Percentiles rank a stretch among this genome's conserved stretches.
Evolutionary conservation across 177 flowering plant species (phyloP).

Genomic region (Vitis hybrid): DNA sequence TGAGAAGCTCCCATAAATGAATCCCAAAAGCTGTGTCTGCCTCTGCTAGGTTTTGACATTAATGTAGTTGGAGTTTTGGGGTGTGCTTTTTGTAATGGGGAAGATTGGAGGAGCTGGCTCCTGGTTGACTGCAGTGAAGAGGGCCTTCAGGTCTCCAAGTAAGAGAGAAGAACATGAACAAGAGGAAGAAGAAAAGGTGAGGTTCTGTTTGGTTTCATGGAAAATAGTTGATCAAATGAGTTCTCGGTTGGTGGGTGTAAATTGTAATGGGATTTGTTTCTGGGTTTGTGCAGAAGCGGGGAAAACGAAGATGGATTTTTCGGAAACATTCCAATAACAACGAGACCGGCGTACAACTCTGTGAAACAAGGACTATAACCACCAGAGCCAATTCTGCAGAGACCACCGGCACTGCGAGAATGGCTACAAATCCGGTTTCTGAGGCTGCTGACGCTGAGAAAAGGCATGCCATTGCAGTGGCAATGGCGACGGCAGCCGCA

Average conservation of each 20-base stretch:
- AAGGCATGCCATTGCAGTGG: slow-evolving; percentile 36
- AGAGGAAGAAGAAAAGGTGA: slow-evolving; percentile 52
- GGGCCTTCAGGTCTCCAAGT: slow-evolving; percentile 53
- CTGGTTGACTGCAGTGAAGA: slow-evolving; percentile 51
- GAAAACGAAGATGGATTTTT: slow-evolving; percentile 56
- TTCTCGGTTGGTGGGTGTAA: neutral
- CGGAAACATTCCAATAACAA: slow-evolving; percentile 21
- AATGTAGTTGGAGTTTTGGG: neutral
- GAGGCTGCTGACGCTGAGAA: slow-evolving; percentile 17
- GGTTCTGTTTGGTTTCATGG: neutral
- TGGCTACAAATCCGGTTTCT: neutral
- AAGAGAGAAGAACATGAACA: slow-evolving; percentile 36
- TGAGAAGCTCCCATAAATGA: too few species aligned
- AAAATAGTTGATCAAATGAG: neutral
- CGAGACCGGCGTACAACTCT: slow-evolving; percentile 28
- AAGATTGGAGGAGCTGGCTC: slow-evolving; percentile 44
- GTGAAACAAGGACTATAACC: slow-evolving; percentile 22
- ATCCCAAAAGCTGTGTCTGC: neutral
- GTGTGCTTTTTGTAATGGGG: slow-evolving; percentile 32
- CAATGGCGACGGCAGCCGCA: slow-evolving; percentile 45
- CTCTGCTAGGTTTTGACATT: neutral
- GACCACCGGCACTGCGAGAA: neutral
- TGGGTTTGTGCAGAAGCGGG: slow-evolving; percentile 43
- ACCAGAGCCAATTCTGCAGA: slow-evolving; percentile 1
- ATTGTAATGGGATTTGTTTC: neutral